A percentile compares a stretch with the other conserved stretches of the same genome.
Evolutionary conservation across 768 basidiomycete genomes (phyloP).

Genomic region (Galerina marginata): DNA sequence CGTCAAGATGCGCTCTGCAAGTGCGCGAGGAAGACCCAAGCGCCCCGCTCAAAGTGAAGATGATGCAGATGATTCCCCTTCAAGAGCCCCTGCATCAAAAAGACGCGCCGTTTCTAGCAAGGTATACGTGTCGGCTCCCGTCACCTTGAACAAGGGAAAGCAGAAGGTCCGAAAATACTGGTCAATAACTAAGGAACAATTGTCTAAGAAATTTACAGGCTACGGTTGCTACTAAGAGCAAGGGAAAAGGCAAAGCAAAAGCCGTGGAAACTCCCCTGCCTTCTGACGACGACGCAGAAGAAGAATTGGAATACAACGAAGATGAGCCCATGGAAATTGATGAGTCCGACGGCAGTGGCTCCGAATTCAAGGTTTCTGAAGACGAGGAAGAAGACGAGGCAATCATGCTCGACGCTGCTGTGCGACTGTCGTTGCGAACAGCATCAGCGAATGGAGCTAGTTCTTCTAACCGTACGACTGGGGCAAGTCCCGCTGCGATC

Average conservation of each 20-base stretch:
- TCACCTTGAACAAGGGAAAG: slow-evolving; percentile 23
- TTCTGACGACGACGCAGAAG: slow-evolving; percentile 35
- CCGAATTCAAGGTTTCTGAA: slow-evolving; percentile 59
- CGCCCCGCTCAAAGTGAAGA: slow-evolving; percentile 29
- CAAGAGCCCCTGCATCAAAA: slow-evolving; percentile 35
- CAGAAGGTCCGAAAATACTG: slow-evolving; percentile 26
- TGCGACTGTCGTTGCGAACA: slow-evolving; percentile 55
- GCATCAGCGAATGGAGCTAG: slow-evolving; percentile 36
- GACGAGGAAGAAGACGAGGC: slow-evolving; percentile 48
- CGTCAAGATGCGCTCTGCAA: slow-evolving; percentile 24
- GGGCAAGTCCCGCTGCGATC: slow-evolving; percentile 45
- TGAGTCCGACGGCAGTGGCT: slow-evolving; percentile 63
- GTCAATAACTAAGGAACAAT: neutral
- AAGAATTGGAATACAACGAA: slow-evolving; percentile 47
- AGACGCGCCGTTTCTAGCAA: slow-evolving; percentile 39
- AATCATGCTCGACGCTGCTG: slow-evolving; percentile 62
- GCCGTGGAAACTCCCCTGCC: slow-evolving; percentile 20
- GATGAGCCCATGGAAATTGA: slow-evolving; percentile 35
- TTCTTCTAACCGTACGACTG: slow-evolving; percentile 38
- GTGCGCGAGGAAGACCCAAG: slow-evolving; percentile 28
- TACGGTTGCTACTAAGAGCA: slow-evolving; percentile 22
- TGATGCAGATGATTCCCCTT: slow-evolving; percentile 26
- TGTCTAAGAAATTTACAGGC: slow-evolving; percentile 14
- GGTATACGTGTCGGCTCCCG: slow-evolving; percentile 41
- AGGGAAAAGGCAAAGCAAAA: slow-evolving; percentile 45